Evolutionary conservation across 2,329 filamentous ascomycete species (phyloP).

Genomic region (Aspergillus uvarum): DNA sequence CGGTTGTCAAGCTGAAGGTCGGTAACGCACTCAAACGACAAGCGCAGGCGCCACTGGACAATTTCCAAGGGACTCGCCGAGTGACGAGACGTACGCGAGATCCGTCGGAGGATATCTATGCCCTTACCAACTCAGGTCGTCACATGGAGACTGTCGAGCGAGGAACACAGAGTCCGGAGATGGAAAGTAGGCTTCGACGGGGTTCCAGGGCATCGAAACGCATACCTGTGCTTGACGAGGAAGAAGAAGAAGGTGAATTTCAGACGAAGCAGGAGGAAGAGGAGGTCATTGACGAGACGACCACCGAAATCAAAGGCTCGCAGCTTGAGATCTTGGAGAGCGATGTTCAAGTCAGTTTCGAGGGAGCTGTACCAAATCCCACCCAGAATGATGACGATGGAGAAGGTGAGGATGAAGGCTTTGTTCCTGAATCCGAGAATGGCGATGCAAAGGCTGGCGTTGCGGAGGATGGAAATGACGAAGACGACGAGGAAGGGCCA

Average conservation of each 20-base stretch:
- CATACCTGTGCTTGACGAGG: slow-evolving; percentile 28
- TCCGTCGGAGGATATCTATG: slow-evolving; percentile 56
- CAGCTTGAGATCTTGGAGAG: slow-evolving; percentile 46
- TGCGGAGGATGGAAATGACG: slow-evolving; percentile 43
- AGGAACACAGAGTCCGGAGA: slow-evolving; percentile 55
- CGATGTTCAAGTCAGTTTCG: slow-evolving; percentile 36
- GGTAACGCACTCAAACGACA: slow-evolving; percentile 29
- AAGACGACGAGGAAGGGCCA: slow-evolving; percentile 55
- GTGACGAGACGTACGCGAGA: slow-evolving; percentile 62
- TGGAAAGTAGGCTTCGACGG: slow-evolving; percentile 24
- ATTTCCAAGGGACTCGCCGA: slow-evolving; percentile 43
- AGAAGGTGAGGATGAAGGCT: slow-evolving; percentile 37
- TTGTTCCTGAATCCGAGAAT: slow-evolving; percentile 45
- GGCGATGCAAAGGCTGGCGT: slow-evolving; percentile 34
- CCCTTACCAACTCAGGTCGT: slow-evolving; percentile 59
- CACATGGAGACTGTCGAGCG: slow-evolving; percentile 56
- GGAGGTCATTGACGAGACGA: slow-evolving; percentile 51
- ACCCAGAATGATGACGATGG: slow-evolving; percentile 22
- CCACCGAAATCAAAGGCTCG: slow-evolving; percentile 38
- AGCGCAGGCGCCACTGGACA: slow-evolving; percentile 27
- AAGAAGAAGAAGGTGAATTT: slow-evolving; percentile 25
- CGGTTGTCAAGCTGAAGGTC: slow-evolving; percentile 34
- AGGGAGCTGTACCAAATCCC: slow-evolving; percentile 29
- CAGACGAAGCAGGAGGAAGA: slow-evolving; percentile 37
- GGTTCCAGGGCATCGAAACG: slow-evolving; percentile 43